Evolutionary conservation across 805 yeast genomes (phyloP), one percentile per base, ranked within the genome.

Genomic region (Saturnispora sanitii): DNA sequence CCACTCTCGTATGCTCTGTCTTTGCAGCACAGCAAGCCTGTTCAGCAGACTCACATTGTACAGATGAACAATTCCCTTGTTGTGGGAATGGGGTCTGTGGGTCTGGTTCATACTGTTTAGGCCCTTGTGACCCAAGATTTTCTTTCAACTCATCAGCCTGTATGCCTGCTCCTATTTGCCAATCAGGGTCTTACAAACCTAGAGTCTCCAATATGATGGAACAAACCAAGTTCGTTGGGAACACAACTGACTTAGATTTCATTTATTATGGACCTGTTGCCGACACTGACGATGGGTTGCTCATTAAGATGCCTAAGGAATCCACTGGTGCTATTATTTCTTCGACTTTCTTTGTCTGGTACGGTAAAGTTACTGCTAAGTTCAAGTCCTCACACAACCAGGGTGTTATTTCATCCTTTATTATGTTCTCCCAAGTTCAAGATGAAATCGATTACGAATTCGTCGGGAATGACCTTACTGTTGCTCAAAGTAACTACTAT

Each of bases 381-480:
- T 53, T 86, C 53, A 86, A 81, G 65, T 67, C 90, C 0, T 82
- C 95, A 1, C 83, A 76, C 55, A 71, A 70, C 29, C 68, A 62
- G 8, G 96, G 96, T 68, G 95, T 87, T 28, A 73, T 87, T 44
- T 71, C 94, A 13, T 88, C 95, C 23, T 75, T 79, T 53, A 85
- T 87, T 60, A 59, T 85, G 39, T 80, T 76, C 61, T 83, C 95
- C 6, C 82, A 83, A 56, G 85, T 80, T 32, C 77, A 83, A 68
- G 96, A 87, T 66, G 96, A 88, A 70, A 72, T 87, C 52, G 96
- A 88, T 71, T 78, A 63, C 55, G 96, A 88, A 66, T 80, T 77
- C 50, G 80, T 86, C 47, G 97, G 97, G 44, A 72, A 73, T 53
- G 75, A 82, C 54, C 61, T 83, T 53, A 68, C 70, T 25, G 57